A percentile compares a stretch with the other conserved stretches of the same genome.
phyloP scores from a whole-genome alignment of 169 alveolate genomes.

The Cryptosporidium canis region DNA sequence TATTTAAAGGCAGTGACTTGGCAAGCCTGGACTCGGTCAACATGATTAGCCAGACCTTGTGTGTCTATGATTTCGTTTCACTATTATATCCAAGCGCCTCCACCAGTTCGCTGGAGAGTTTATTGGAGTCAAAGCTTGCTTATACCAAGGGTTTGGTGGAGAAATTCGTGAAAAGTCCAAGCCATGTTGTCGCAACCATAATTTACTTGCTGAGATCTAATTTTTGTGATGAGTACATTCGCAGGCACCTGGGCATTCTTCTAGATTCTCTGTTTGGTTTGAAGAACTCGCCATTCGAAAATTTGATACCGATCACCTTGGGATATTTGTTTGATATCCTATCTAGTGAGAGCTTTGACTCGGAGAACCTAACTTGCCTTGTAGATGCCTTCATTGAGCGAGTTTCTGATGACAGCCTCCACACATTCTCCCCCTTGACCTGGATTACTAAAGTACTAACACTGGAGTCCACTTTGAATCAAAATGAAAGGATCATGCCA shows the following conservation, averaged over 20 bases:
- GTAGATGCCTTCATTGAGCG: not conserved
- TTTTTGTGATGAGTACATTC: not conserved
- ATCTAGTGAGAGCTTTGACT: not conserved
- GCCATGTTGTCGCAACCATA: slow-evolving; percentile 11
- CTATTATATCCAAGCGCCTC: not conserved
- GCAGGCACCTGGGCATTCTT: not conserved
- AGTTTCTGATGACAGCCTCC: not conserved
- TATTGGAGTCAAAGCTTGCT: not conserved
- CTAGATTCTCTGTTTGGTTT: slow-evolving; percentile 11
- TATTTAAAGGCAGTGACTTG: slow-evolving; percentile 12
- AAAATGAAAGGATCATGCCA: not conserved
- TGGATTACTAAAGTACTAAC: slow-evolving; percentile 26
- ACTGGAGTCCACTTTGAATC: not conserved
- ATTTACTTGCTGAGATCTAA: slow-evolving; percentile 18
- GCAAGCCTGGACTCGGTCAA: slow-evolving; percentile 23
- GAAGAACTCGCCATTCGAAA: slow-evolving; percentile 34
- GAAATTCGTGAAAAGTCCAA: slow-evolving; percentile 44
- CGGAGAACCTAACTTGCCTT: not conserved
- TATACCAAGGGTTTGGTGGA: not conserved
- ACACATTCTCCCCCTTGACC: slow-evolving; percentile 3
- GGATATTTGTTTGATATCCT: slow-evolving; percentile 7
- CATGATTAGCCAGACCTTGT: slow-evolving; percentile 22
- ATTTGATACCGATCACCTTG: slow-evolving; percentile 18
- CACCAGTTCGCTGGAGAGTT: not conserved
- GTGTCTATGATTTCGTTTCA: slow-evolving; percentile 7